Base-by-base conservation (phyloP, 805 yeast genomes). In the Zygosaccharomyces kombuchaensis region DNA sequence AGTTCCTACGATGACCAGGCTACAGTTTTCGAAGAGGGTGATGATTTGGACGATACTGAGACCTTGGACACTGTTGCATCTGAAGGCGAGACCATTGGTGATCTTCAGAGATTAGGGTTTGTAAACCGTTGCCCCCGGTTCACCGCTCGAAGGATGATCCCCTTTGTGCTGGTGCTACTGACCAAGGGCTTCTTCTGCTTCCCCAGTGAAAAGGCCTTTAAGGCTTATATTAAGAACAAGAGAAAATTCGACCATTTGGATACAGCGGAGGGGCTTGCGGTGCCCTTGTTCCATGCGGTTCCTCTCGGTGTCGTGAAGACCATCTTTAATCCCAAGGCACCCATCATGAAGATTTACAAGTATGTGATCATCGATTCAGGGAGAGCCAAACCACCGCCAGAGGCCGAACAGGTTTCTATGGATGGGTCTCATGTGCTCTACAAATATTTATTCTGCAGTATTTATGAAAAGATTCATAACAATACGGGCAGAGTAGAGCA, bases 151-250 rank as follows among this genome's bases (percentile, higher is more conserved):
- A 55, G 74, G 34, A 53, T 59, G 2, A 44, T 69, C 26, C 71
- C 69, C 0, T 58, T 70, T 12, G 60, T 61, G 0, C 61, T 70
- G 2, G 51, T 63, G 3, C 26, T 67, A 14, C 53, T 70, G 34
- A 63, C 66, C 22, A 67, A 66, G 38, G 75, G 75, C 1, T 51
- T 67, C 35, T 67, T 52, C 44, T 60, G 67, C n/a, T 69, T 69
- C 51, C 67, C 73, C 2, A 66, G 70, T 27, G 67, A 66, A 35
- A 47, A 52, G 10, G 57, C 73, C 2, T 57, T 63, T 13, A 38
- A 51, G 8, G 29, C 38, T 9, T 70, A 54, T 44, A 53, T 61
- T 34, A 40, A 52, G 0, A 60, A 63, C 36, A 56, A 58, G 32
- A 57, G 67, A 22, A 60, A 59, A 22, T 49, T 60, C 26, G 62